Evolutionary conservation across 2,329 filamentous ascomycete genomes (phyloP), one percentile per base, ranked within the genome.

Genomic region (Coleophoma eucalyptorum): DNA sequence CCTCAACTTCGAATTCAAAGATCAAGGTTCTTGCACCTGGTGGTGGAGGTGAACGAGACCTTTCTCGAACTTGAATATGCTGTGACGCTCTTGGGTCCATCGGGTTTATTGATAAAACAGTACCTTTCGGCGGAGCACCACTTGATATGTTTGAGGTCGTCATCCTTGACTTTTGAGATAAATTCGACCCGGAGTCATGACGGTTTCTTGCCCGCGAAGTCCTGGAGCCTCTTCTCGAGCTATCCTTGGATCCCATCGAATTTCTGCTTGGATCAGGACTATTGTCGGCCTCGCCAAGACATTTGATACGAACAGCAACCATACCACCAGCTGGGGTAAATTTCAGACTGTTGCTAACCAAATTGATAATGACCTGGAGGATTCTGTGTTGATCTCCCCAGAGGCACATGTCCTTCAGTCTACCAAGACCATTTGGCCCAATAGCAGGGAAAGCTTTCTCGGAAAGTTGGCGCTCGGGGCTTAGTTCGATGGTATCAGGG

Each of bases 341-440:
- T 65, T 97, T 97, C 41, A 96, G 72, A 66, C 87, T 90, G 71
- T 97, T 97, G 68, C 88, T 92, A 43, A 96, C 90, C 32, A 97
- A 75, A 63, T 96, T 96, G 73, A 95, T 96, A 43, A 96, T 81
- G n/a, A 96, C 88, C 66, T 96, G 92, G 21, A 96, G 72, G 37
- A 96, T 94, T 42, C 92, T 79, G 63, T 96, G 90, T 58, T 94
- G 88, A 61, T 97, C 92, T n/a, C 92, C 92, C 83, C 89, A 94
- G 1, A 97, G 73, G 46, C 55, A 85, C 85, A 95, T 92, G 56
- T 96, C 90, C 64, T 88, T 89, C 20, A 96, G 68, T 16, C 86
- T 76, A 10, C 86, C 87, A 3, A 81, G 75, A 4, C 86, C 86
- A 31, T 76, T 73, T 1, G 86, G 86, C 0, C 85, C 86, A 15